Base-by-base conservation (phyloP, 805 yeast genomes). In the Candida ovalis region DNA sequence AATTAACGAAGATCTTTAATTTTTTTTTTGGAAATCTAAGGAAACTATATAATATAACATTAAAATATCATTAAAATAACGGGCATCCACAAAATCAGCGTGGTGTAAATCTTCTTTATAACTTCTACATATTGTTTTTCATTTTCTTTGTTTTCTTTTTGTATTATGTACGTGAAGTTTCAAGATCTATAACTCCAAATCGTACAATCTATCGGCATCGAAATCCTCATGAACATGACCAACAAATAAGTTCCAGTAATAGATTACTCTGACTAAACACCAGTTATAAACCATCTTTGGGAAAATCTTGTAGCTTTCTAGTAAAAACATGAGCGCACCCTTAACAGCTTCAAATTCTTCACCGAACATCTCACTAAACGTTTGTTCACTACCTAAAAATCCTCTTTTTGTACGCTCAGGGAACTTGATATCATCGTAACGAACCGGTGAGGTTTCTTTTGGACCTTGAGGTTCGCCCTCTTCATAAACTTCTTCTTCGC, bases 181-280 rank as follows among this genome's bases (percentile, higher is more conserved):
- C 10, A 6, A 33, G 5, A 10, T 21, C 46, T 45, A 57, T 28
- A 59, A 47, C 27, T 59, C 61, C n/a, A 60, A 37, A 35, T 54
- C 49, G 46, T 63, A 68, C 42, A 68, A 56, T 45, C 68, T 55
- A 21, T 59, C 49, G 10, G 57, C 46, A 49, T 66, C 69, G 42
- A 66, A 66, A 42, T 66, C 69, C 28, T 63, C 61, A 17, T 63
- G 53, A 27, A 63, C 69, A 39, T 74, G 76, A n/a, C 96, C 96
- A 47, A 88, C 74, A 61, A 88, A 86, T 33, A 63, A 63, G 59
- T 85, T 82, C 97, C 97, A 92, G 63, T 78, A 74, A 36, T 73
- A 69, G 49, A 75, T 76, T 33, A 78, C 41, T 51, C 81, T 72
- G 46, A 74, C 69, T 43, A 89, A 54, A 9, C 68, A 54, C 47